phyloP scores from a whole-genome alignment of 1,284 basidiomycete genomes.

The Ustilago shanxiensis region DNA sequence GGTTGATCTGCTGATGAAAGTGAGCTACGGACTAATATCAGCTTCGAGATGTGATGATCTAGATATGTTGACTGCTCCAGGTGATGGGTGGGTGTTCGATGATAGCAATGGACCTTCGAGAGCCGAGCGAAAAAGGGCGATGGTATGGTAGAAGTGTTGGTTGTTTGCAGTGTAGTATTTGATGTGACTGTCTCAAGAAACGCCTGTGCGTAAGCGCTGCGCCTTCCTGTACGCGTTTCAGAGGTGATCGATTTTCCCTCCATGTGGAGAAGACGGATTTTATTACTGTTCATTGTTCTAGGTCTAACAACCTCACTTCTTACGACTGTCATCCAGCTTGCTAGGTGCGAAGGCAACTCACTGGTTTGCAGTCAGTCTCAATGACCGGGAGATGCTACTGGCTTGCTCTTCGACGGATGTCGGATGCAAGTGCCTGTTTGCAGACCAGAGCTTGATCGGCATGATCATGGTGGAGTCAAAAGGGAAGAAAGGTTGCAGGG shows the following conservation, averaged over 20 bases:
- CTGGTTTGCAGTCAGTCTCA: no score
- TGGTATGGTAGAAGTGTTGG: neutral
- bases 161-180: conserved; percentile 2
- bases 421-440: no score
- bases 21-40: no score
- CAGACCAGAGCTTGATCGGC: no score
- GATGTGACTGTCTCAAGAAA: neutral
- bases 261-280: conserved; percentile 14
- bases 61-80: no score
- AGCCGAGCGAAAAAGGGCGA: no score
- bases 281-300: neutral
- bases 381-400: no score
- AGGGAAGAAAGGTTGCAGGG: neutral
- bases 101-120: neutral
- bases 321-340: no score
- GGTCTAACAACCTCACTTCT: no score
- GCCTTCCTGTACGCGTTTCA: conserved; percentile 24
- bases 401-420: no score
- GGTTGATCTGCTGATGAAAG: neutral
- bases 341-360: no score
- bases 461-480: neutral
- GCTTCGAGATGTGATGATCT: neutral
- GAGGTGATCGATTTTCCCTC: conserved; percentile 26
- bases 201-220: conserved; percentile 35
- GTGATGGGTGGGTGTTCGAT: neutral